Evolutionary conservation across 202 grass and related monocot genomes (phyloP).

Genomic region (Panicum hallii): DNA sequence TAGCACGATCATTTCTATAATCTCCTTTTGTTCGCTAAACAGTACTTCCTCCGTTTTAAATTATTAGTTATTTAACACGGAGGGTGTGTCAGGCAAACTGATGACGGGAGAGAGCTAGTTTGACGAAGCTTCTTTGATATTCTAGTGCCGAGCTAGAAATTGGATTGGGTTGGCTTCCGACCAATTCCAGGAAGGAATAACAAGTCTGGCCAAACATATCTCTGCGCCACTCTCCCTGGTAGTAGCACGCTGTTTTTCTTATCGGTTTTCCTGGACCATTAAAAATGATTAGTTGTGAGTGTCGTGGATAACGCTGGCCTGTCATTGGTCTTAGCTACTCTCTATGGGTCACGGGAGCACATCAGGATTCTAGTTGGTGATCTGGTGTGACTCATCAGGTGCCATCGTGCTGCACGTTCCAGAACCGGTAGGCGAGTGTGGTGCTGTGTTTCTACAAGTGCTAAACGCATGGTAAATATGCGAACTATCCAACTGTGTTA

Average conservation of each 20-base stretch:
- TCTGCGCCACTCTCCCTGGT: background rate
- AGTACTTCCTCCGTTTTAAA: background rate
- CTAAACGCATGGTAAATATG: slow-evolving; percentile 10
- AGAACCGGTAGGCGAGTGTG: background rate
- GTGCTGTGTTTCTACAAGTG: background rate
- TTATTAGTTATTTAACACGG: no score
- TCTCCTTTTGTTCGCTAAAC: background rate
- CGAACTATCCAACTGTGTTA: background rate
- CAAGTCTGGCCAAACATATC: slow-evolving; percentile 40
- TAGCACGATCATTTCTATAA: slow-evolving; percentile 4
- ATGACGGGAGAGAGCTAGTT: background rate
- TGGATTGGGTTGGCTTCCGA: slow-evolving; percentile 9
- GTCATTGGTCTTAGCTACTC: slow-evolving; percentile 21
- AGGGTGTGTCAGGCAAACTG: background rate
- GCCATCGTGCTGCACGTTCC: background rate
- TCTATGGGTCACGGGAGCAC: background rate
- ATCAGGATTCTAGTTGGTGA: background rate
- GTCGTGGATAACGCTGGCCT: slow-evolving; percentile 14
- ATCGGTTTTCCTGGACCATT: background rate
- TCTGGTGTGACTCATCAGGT: background rate
- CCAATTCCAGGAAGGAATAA: slow-evolving; percentile 6
- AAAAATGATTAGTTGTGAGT: background rate
- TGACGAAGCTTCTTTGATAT: slow-evolving; percentile 7
- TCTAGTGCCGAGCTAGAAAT: background rate
- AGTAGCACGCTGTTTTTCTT: background rate